Evolutionary conservation across 495 filamentous ascomycete species (phyloP).

Genomic region (Penicillium atrosanguineum): DNA sequence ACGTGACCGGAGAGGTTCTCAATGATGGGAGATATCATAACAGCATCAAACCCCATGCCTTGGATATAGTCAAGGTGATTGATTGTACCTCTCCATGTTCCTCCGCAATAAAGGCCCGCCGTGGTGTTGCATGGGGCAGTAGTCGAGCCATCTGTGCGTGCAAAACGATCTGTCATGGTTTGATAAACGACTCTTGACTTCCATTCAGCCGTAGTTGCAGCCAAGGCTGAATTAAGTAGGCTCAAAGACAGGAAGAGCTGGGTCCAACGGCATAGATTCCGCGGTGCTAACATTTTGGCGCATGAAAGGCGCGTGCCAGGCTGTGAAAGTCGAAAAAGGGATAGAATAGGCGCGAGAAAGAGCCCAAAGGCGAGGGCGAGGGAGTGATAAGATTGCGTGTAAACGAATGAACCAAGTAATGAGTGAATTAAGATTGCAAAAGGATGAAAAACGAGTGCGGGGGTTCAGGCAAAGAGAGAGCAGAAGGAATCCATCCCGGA

Average conservation of each 20-base stretch:
- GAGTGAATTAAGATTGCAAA: background rate
- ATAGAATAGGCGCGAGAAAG: background rate
- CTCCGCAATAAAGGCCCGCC: constrained; percentile 66
- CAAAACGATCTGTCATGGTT: constrained; percentile 73
- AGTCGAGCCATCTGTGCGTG: constrained; percentile 60
- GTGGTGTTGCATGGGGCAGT: constrained; percentile 46
- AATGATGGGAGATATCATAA: constrained; percentile 80
- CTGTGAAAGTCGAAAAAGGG: background rate
- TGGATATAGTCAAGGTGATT: constrained; percentile 59
- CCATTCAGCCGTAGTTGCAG: constrained; percentile 44
- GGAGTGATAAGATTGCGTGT: background rate
- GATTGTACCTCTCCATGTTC: constrained; percentile 70
- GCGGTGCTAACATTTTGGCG: constrained; percentile 9
- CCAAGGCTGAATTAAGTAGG: constrained; percentile 8
- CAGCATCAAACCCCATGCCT: constrained; percentile 75
- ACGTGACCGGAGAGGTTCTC: constrained; percentile 51
- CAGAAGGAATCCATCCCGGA: background rate
- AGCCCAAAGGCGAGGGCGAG: background rate
- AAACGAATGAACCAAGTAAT: background rate
- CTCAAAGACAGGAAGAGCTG: background rate
- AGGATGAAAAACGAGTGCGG: constrained; percentile 2
- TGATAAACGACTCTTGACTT: constrained; percentile 68
- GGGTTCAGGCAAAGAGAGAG: background rate
- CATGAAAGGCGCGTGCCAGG: background rate
- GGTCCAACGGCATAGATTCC: background rate